These are phyloP conservation scores for Exserohilum turcica DNA, from an alignment of 2,329 filamentous ascomycete species.

Conservation along the genomic window DNA sequence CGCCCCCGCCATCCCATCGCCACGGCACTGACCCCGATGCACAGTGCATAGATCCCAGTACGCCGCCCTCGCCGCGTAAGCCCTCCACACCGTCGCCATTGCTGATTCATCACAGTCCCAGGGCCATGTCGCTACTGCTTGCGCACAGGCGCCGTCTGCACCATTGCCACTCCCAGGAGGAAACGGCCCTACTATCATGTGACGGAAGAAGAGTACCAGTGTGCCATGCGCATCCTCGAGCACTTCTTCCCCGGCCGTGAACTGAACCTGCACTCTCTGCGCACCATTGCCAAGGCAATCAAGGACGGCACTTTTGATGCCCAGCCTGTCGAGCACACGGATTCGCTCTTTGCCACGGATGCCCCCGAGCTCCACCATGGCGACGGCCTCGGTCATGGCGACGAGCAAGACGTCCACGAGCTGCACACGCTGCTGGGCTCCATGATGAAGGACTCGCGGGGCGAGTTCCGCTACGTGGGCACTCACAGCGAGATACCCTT, in stretches of 20 bases:
- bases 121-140: conserved; percentile 48
- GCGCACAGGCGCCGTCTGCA: conserved; percentile 43
- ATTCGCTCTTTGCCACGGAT: conserved; percentile 29
- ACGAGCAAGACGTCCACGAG: conserved; percentile 39
- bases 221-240: conserved; percentile 45
- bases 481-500: conserved; percentile 47
- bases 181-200: conserved; percentile 49
- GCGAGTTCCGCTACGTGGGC: conserved; percentile 44
- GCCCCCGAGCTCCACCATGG: conserved; percentile 30
- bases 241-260: conserved; percentile 46
- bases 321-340: conserved; percentile 30
- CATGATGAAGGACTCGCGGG: conserved; percentile 46
- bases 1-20: no score
- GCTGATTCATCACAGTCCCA: conserved; percentile 43
- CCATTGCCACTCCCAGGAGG: conserved; percentile 43
- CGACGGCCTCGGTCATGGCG: conserved; percentile 31
- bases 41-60: conserved; percentile 49
- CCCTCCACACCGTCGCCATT: conserved; percentile 8
- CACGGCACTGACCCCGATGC: conserved; percentile 32
- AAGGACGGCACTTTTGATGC: conserved; percentile 37
- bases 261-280: conserved; percentile 41
- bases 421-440: conserved; percentile 46
- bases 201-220: conserved; percentile 48
- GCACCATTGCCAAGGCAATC: conserved; percentile 42
- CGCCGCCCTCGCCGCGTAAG: conserved; percentile 11